Evolutionary conservation across 306 rosid genomes (phyloP).

Genomic region (Potentilla sterilis): DNA sequence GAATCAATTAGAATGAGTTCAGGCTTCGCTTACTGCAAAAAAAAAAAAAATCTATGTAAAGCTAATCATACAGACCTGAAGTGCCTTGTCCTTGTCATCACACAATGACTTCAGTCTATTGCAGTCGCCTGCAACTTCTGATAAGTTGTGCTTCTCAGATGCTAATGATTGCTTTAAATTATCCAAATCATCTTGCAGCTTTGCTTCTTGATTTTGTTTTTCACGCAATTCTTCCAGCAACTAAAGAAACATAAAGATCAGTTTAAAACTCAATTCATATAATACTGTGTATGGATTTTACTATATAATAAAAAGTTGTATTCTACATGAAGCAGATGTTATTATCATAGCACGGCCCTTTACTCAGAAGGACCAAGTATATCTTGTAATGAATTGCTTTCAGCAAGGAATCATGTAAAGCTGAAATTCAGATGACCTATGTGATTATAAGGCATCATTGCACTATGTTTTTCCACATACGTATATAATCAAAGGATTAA

Average conservation of each 20-base stretch:
- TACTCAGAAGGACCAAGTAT: neutral
- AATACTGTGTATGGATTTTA: neutral
- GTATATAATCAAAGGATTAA: neutral
- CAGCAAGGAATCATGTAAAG: neutral
- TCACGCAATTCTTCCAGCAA: slow-evolving; percentile 59
- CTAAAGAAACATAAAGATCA: slow-evolving; percentile 39
- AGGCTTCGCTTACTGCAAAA: slow-evolving; percentile 1
- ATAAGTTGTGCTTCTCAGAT: slow-evolving; percentile 53
- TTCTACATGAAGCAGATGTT: neutral
- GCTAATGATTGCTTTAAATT: slow-evolving; percentile 55
- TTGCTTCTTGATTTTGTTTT: slow-evolving; percentile 61
- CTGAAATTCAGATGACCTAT: neutral
- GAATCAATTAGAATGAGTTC: slow-evolving; percentile 11
- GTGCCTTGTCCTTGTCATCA: slow-evolving; percentile 66
- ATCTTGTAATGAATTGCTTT: neutral
- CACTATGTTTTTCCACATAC: neutral
- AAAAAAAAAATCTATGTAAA: neutral
- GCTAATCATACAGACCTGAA: slow-evolving; percentile 57
- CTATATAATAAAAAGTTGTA: neutral
- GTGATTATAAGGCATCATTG: neutral
- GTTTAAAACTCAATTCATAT: slow-evolving; percentile 16
- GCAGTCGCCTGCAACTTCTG: slow-evolving; percentile 49
- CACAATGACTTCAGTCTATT: slow-evolving; percentile 52
- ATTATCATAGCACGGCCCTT: neutral
- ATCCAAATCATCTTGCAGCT: slow-evolving; percentile 65